Conservation (phyloP, 768 basidiomycete genomes). For the Phanerodontia chrysosporium region DNA sequence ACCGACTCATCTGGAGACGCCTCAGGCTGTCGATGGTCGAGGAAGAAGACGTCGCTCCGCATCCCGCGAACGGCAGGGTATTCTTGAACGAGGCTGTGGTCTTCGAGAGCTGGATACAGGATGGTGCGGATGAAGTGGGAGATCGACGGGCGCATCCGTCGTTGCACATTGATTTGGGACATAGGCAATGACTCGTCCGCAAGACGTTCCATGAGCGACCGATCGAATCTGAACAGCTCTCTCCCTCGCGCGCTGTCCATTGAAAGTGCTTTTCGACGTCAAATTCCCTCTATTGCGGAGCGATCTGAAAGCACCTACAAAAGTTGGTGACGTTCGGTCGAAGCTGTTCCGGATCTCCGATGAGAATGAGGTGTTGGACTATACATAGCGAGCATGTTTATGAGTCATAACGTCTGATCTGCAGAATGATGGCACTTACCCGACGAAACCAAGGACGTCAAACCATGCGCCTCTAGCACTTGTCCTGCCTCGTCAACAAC, state of each 20-base stretch:
- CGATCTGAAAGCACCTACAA: conserved; percentile 32
- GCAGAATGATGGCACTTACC: conserved; percentile 5
- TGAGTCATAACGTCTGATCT: too few relatives aligned
- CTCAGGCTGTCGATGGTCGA: conserved; percentile 48
- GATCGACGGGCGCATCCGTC: conserved; percentile 72
- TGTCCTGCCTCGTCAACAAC: conserved; percentile 82
- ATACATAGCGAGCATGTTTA: not conserved
- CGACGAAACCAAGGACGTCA: conserved; percentile 55
- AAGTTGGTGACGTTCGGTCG: conserved; percentile 65
- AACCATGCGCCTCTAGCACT: conserved; percentile 73
- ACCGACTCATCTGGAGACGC: conserved; percentile 60
- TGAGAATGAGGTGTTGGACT: conserved; percentile 70
- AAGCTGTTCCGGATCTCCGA: conserved; percentile 78
- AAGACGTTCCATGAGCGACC: conserved; percentile 74
- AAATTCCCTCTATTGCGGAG: not conserved
- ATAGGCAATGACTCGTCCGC: conserved; percentile 52
- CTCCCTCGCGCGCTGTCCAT: conserved; percentile 56
- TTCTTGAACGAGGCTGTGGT: conserved; percentile 45
- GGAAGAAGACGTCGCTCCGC: conserved; percentile 60
- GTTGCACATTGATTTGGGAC: conserved; percentile 68
- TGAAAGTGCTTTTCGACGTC: conserved; percentile 47
- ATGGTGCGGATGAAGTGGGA: conserved; percentile 56
- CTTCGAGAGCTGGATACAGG: conserved; percentile 57
- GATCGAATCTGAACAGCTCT: conserved; percentile 39
- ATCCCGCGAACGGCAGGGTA: conserved; percentile 63